Evolutionary conservation across 1,284 basidiomycete species (phyloP).

Genomic region (Ustilago vetiveriae): DNA sequence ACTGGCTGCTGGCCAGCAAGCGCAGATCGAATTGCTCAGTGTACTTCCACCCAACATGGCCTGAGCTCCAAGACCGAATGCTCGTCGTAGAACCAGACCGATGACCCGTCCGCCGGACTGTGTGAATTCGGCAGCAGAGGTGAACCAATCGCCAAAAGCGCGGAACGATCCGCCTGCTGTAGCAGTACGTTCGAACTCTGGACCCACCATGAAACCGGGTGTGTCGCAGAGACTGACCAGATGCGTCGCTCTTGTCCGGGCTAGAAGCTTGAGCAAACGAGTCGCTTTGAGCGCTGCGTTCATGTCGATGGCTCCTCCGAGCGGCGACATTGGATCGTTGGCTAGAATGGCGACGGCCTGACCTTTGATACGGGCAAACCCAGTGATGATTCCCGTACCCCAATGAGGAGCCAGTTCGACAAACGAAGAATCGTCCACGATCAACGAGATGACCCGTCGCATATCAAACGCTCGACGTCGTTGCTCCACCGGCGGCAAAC

Average conservation of each 20-base stretch:
- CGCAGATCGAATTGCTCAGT: constrained; percentile 35
- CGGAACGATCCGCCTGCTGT: constrained; percentile 35
- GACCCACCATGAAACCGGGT: constrained; percentile 57
- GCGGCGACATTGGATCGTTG: constrained; percentile 35
- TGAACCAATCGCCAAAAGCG: constrained; percentile 51
- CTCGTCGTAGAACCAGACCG: constrained; percentile 37
- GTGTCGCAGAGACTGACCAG: constrained; percentile 50
- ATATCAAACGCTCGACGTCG: constrained; percentile 50
- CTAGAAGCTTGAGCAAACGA: constrained; percentile 44
- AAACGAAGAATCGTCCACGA: constrained; percentile 46
- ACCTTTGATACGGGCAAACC: constrained; percentile 37
- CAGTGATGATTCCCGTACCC: constrained; percentile 45
- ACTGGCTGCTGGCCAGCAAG: constrained; percentile 38
- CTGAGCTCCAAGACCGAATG: constrained; percentile 51
- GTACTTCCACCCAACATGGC: constrained; percentile 50
- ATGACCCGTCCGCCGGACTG: constrained; percentile 39
- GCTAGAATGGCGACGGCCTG: constrained; percentile 42
- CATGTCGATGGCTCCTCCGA: constrained; percentile 53
- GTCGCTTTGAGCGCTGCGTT: constrained; percentile 43
- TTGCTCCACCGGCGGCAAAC: constrained; percentile 27
- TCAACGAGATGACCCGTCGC: constrained; percentile 31
- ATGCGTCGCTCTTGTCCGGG: constrained; percentile 32
- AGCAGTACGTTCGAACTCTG: constrained; percentile 26
- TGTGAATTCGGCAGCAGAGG: constrained; percentile 22
- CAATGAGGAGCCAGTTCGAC: constrained; percentile 43